Percentiles rank a stretch among this genome's conserved stretches.
Conservation (phyloP, 495 filamentous ascomycete species). For the Cercophora samala region DNA sequence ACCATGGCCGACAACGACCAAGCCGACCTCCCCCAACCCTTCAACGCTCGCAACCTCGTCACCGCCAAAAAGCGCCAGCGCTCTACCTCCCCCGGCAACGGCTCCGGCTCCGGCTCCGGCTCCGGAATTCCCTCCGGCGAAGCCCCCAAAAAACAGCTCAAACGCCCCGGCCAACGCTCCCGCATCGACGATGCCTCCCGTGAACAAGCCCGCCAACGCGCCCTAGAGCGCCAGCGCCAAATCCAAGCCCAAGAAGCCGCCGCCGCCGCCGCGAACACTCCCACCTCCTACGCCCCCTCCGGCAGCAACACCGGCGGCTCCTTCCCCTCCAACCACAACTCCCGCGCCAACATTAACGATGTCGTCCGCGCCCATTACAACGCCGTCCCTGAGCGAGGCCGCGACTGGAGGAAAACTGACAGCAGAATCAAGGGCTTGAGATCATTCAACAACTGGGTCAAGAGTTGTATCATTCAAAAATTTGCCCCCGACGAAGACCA, state of each 20-base stretch:
- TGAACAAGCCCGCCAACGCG: slow-evolving; percentile 63
- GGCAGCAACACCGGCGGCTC: background rate
- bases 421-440: slow-evolving; percentile 90
- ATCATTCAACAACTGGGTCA: slow-evolving; percentile 98
- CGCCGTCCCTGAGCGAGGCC: slow-evolving; percentile 84
- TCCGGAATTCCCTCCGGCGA: slow-evolving; percentile 32
- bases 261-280: slow-evolving; percentile 20
- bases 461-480: slow-evolving; percentile 93
- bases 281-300: background rate
- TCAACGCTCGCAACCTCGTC: slow-evolving; percentile 53
- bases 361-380: slow-evolving; percentile 94
- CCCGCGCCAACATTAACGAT: slow-evolving; percentile 65
- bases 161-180: slow-evolving; percentile 79
- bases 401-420: slow-evolving; percentile 91
- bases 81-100: slow-evolving; percentile 21
- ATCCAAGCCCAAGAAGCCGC: slow-evolving; percentile 47
- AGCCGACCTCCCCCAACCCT: slow-evolving; percentile 51
- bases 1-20: slow-evolving; percentile 20
- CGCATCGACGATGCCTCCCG: slow-evolving; percentile 69
- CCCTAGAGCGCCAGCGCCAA: slow-evolving; percentile 62
- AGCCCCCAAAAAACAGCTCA: slow-evolving; percentile 62
- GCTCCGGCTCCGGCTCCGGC: slow-evolving; percentile 37
- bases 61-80: slow-evolving; percentile 53
- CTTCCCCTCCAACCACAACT: slow-evolving; percentile 13
- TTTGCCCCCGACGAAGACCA: slow-evolving; percentile 80